Evolutionary conservation across 805 yeast genomes (phyloP).

Genomic region (Vanderwaltozyma polyspora): DNA sequence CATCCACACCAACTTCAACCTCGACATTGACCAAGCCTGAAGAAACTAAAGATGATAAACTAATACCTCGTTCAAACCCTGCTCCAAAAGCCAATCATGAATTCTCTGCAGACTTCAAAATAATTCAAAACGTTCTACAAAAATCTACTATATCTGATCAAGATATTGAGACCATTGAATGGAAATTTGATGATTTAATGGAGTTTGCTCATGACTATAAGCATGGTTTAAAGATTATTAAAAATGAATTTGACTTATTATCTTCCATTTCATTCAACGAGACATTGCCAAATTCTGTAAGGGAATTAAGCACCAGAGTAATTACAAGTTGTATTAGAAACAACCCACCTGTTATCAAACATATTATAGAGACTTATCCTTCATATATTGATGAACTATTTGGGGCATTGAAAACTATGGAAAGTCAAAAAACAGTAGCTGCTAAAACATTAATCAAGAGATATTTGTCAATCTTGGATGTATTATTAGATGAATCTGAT

Average conservation of each 20-base stretch:
- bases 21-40: neutral
- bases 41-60: neutral
- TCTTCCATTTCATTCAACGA: conserved; percentile 9
- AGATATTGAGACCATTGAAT: conserved; percentile 12
- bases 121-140: conserved; percentile 17
- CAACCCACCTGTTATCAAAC: conserved; percentile 48
- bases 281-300: conserved; percentile 13
- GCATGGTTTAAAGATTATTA: conserved; percentile 41
- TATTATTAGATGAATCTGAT: conserved; percentile 10
- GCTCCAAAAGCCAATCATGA: conserved; percentile 12
- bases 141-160: conserved; percentile 1
- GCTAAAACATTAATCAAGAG: conserved; percentile 14
- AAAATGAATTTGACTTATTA: conserved; percentile 19
- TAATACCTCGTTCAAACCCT: neutral
- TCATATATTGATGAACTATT: neutral
- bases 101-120: conserved; percentile 21
- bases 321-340: conserved; percentile 63
- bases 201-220: conserved; percentile 62
- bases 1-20: neutral
- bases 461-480: conserved; percentile 21
- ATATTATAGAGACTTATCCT: conserved; percentile 28
- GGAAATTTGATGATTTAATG: conserved; percentile 30
- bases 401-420: neutral
- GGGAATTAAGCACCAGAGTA: conserved; percentile 48
- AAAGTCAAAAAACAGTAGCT: conserved; percentile 1